phyloP scores from a whole-genome alignment of 2,329 filamentous ascomycete genomes.

The Talaromyces islandicus region DNA sequence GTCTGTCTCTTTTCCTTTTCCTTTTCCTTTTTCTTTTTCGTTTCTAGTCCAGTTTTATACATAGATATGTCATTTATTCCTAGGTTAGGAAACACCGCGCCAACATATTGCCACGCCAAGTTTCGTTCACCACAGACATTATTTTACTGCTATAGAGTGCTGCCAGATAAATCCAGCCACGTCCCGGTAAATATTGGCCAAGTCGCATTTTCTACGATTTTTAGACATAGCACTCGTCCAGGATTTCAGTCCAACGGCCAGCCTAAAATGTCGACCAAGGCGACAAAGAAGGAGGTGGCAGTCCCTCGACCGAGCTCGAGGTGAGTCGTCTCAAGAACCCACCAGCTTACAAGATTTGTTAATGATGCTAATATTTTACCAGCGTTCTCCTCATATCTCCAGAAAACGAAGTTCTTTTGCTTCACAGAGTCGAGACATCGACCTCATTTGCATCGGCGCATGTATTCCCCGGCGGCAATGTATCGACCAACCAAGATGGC shows the following conservation, averaged over 20 bases:
- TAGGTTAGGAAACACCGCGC: background rate
- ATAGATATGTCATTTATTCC: background rate
- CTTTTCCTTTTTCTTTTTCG: background rate
- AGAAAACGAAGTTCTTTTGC: constrained; percentile 76
- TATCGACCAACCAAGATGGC: constrained; percentile 68
- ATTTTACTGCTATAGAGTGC: background rate
- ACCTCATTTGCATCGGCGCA: constrained; percentile 84
- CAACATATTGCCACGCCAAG: background rate
- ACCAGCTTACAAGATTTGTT: background rate
- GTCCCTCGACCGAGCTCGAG: constrained; percentile 60
- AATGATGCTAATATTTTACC: background rate
- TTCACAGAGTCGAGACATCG: constrained; percentile 78
- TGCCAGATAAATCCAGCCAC: background rate
- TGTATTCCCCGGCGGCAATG: constrained; percentile 88
- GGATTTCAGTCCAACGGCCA: background rate
- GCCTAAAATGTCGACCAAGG: constrained; percentile 12
- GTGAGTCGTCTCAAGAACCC: constrained; percentile 28
- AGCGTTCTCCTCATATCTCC: constrained; percentile 83
- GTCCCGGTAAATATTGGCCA: background rate
- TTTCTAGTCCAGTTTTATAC: background rate
- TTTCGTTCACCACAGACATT: background rate
- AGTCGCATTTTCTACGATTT: background rate
- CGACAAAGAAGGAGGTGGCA: constrained; percentile 32
- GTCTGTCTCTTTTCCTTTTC: background rate
- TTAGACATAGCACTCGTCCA: background rate